Conservation (phyloP, 768 basidiomycete species). For the Clitopilus hobsonii region DNA sequence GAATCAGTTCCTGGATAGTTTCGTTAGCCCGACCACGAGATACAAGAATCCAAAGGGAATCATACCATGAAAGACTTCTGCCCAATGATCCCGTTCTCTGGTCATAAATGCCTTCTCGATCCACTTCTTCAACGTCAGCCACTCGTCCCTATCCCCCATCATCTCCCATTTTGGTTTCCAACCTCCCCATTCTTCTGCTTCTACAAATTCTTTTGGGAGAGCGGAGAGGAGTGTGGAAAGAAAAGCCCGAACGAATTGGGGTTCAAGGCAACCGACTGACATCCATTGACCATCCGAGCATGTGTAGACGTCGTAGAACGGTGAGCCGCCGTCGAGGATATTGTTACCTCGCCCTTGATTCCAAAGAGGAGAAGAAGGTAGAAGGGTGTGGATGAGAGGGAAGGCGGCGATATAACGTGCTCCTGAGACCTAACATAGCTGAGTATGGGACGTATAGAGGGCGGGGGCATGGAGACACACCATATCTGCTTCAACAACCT, state of each 20-base stretch:
- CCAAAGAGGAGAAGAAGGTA: constrained; percentile 30
- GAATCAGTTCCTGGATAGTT: constrained; percentile 71
- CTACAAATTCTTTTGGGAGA: constrained; percentile 38
- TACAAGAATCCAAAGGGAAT: constrained; percentile 10
- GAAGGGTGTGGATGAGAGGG: constrained; percentile 48
- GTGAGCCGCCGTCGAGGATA: constrained; percentile 70
- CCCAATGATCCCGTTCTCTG: constrained; percentile 66
- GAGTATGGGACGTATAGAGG: not conserved
- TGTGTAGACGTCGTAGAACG: constrained; percentile 71
- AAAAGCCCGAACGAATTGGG: constrained; percentile 64
- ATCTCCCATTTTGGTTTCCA: constrained; percentile 51
- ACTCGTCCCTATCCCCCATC: constrained; percentile 43
- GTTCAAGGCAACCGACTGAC: constrained; percentile 73
- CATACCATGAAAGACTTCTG: constrained; percentile 57
- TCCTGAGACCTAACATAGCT: constrained; percentile 61
- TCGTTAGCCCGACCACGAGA: no score
- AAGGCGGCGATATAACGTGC: constrained; percentile 74
- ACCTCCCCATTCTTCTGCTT: constrained; percentile 25
- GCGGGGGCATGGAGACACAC: constrained; percentile 28
- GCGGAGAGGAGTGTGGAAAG: constrained; percentile 48
- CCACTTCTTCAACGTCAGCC: constrained; percentile 55
- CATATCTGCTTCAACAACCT: constrained; percentile 76
- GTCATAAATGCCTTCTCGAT: constrained; percentile 60
- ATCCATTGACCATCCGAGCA: constrained; percentile 74
- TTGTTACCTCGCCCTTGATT: constrained; percentile 48